Conservation (phyloP, 495 filamentous ascomycete species). For the Tuber aestivum region DNA sequence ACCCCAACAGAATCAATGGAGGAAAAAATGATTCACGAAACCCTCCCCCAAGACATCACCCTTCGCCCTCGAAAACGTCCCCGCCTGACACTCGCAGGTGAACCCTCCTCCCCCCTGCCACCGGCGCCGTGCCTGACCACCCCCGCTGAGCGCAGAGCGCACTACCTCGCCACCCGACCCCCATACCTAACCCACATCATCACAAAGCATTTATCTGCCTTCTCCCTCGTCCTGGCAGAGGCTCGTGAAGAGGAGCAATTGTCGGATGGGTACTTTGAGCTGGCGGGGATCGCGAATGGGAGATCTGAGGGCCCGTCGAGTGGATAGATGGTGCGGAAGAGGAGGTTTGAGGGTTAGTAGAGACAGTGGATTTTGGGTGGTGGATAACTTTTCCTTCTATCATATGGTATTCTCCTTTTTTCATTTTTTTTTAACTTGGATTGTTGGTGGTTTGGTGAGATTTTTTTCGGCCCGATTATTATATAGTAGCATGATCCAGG, state of each 20-base stretch:
- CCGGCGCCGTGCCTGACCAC: neutral
- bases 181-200: neutral
- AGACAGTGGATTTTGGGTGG: neutral
- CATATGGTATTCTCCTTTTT: neutral
- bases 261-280: neutral
- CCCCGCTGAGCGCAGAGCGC: neutral
- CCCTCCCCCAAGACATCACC: neutral
- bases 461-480: too few species aligned
- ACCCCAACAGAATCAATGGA: neutral
- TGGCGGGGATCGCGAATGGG: neutral
- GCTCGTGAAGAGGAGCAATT: neutral
- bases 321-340: neutral
- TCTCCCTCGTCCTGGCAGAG: neutral
- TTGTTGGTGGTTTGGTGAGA: too few species aligned
- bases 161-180: neutral
- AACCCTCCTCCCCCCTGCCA: neutral
- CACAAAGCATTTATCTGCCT: neutral
- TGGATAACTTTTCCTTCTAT: neutral
- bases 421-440: too few species aligned
- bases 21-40: neutral
- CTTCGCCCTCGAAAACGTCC: neutral
- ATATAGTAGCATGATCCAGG: too few species aligned
- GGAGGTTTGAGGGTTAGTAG: neutral
- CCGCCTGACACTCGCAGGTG: neutral
- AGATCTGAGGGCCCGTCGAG: neutral